Base-by-base conservation (phyloP, 1,284 basidiomycete genomes). In the Pascua guehoae region DNA sequence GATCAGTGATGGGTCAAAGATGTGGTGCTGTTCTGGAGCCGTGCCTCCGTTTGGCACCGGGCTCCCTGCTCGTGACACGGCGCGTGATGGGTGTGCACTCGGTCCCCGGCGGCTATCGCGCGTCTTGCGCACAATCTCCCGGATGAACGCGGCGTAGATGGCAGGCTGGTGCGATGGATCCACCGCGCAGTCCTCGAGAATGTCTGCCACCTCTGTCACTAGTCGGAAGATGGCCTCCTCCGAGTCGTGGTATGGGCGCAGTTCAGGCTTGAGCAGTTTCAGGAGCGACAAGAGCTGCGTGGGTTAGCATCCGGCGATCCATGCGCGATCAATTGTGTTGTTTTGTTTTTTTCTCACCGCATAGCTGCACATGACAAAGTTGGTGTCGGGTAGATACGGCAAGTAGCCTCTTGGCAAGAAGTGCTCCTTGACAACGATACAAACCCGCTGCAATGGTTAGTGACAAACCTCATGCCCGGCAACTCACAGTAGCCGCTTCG, bases 341-440 rank as follows among this genome's bases (percentile, higher is more conserved):
- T 12, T 15, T 7, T 14, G 5, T 4, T 10, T 8, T 10, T 8
- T 32, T 64, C 71, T 60, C 51, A 74, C 72, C 17, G 73, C 72
- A 76, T 96, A 97, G 12, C 89, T 89, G 52, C 86, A 85, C 80
- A 91, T 88, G 24, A 97, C 90, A 69, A 91, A 95, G 69, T 91
- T 89, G 9, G 90, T 89, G 73, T 98, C 94, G 0, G 91, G 89
- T 0, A 90, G 85, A 73, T 91, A 94, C 59, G 84, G 85, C 72
- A 97, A 79, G 68, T 83, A 89, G 2, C 88, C 89, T 42, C 80
- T 81, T 2, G 89, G 87, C 1, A 84, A 85, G 39, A 93, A 81
- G 61, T 87, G 81, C 62, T 93, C 89, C 58, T 73, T 74, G 56
- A 76, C 68, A 2, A 74, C 68, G 11, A 60, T 66, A 55, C 75